Conservation (phyloP, 2,329 filamentous ascomycete genomes). For the Microdochium trichocladiopsis region DNA sequence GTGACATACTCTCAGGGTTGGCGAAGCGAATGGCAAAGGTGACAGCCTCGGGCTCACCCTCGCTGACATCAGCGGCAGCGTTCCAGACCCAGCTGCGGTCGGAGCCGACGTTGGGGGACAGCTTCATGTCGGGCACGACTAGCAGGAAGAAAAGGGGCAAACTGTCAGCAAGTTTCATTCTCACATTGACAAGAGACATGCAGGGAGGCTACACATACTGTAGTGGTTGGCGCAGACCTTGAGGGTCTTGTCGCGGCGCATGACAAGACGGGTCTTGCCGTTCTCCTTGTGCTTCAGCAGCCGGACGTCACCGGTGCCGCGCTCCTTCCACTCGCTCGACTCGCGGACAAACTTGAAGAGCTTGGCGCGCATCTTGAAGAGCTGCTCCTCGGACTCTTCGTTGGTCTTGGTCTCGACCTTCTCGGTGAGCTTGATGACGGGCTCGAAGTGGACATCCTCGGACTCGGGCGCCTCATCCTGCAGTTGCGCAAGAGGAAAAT, state of each 20-base stretch:
- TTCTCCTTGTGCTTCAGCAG: slow-evolving; percentile 99
- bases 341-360: slow-evolving; percentile 97
- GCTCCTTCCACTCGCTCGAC: slow-evolving; percentile 96
- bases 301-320: slow-evolving; percentile 91
- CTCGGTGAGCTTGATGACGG: slow-evolving; percentile 91
- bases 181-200: background rate
- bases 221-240: slow-evolving; percentile 99
- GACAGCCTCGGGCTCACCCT: slow-evolving; percentile 93
- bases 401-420: slow-evolving; percentile 97
- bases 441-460: slow-evolving; percentile 94
- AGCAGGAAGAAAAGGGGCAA: slow-evolving; percentile 7
- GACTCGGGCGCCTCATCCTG: slow-evolving; percentile 71
- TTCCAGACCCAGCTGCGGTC: slow-evolving; percentile 99
- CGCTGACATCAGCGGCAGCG: slow-evolving; percentile 92
- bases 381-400: slow-evolving; percentile 94
- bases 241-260: slow-evolving; percentile 98
- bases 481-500: background rate
- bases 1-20: slow-evolving; percentile 84
- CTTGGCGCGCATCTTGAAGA: slow-evolving; percentile 99
- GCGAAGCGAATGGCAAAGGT: slow-evolving; percentile 96
- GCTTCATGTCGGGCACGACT: slow-evolving; percentile 99
- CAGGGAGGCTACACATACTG: slow-evolving; percentile 50
- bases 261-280: slow-evolving; percentile 93
- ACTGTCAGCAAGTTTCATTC: too few relatives aligned
- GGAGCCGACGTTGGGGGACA: slow-evolving; percentile 94